phyloP scores from a whole-genome alignment of 306 rosid genomes.

The Vigna reflexopilosa region DNA sequence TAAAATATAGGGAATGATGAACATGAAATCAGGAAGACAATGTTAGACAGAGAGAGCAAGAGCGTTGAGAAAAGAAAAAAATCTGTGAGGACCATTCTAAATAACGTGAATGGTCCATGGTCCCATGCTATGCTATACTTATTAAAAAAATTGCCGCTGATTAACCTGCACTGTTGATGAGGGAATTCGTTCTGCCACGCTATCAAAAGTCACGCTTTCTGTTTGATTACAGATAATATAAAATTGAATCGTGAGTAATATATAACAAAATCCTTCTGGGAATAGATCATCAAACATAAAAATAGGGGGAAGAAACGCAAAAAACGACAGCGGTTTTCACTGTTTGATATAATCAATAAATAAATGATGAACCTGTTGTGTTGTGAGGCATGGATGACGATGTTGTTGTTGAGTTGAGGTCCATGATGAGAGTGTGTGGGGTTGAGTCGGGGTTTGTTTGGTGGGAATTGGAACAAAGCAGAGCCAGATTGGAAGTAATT shows the following conservation, averaged over 20 bases:
- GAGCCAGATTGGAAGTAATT: conserved; percentile 36
- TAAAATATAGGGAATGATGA: conserved; percentile 24
- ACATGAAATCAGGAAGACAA: conserved; percentile 32
- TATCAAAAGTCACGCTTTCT: conserved; percentile 63
- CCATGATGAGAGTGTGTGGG: background rate
- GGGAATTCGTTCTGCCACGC: conserved; percentile 33
- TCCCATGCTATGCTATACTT: conserved; percentile 48
- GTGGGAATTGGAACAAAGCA: conserved; percentile 32
- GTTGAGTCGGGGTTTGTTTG: background rate
- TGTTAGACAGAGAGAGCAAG: background rate
- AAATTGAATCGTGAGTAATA: conserved; percentile 14
- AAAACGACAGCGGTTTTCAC: conserved; percentile 27
- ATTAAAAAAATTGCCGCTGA: conserved; percentile 36
- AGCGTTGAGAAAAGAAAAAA: background rate
- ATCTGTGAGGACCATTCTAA: conserved; percentile 62
- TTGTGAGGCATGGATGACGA: background rate
- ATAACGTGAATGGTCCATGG: conserved; percentile 67
- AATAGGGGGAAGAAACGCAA: background rate
- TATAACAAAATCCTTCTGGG: background rate
- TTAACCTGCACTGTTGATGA: conserved; percentile 53
- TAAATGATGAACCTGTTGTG: conserved; percentile 30
- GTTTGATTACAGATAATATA: conserved; percentile 41
- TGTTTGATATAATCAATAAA: conserved; percentile 40
- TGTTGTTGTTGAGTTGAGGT: background rate
- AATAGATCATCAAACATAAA: background rate